Conservation (phyloP, 2,329 filamentous ascomycete genomes). For the Pyrenophora graminea region DNA sequence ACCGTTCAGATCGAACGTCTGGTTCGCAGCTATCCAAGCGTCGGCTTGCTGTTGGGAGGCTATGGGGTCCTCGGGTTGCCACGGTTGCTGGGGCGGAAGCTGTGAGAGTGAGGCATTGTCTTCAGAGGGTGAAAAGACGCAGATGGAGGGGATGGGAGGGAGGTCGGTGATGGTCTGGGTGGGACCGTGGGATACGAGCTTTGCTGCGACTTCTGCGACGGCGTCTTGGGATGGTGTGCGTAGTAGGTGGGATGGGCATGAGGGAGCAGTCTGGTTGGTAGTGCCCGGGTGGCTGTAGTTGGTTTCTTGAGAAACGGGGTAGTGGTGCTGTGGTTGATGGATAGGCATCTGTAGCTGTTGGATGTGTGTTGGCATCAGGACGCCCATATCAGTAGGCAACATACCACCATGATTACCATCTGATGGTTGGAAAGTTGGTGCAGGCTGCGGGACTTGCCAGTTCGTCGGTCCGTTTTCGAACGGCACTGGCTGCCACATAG, state of each 20-base stretch:
- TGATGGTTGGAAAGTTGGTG: background rate
- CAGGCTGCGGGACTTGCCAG: background rate
- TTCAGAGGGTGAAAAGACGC: background rate
- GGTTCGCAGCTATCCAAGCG: constrained; percentile 4
- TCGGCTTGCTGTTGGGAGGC: background rate
- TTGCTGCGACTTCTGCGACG: background rate
- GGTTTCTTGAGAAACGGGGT: background rate
- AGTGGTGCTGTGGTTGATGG: background rate
- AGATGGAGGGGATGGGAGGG: constrained; percentile 1
- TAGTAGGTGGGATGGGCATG: background rate
- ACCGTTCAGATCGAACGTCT: background rate
- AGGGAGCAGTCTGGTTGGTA: background rate
- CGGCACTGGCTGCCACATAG: too few relatives aligned
- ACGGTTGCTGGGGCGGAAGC: background rate
- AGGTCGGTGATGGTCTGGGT: background rate
- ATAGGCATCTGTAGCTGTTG: background rate
- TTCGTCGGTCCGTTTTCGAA: background rate
- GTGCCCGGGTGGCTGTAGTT: background rate
- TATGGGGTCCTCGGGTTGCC: background rate
- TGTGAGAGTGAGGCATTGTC: background rate
- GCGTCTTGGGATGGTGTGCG: background rate
- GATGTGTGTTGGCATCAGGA: background rate
- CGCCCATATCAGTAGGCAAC: background rate
- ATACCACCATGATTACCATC: background rate
- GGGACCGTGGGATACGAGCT: background rate